phyloP scores from a whole-genome alignment of 306 rosid genomes.

The Castanopsis chinensis region DNA sequence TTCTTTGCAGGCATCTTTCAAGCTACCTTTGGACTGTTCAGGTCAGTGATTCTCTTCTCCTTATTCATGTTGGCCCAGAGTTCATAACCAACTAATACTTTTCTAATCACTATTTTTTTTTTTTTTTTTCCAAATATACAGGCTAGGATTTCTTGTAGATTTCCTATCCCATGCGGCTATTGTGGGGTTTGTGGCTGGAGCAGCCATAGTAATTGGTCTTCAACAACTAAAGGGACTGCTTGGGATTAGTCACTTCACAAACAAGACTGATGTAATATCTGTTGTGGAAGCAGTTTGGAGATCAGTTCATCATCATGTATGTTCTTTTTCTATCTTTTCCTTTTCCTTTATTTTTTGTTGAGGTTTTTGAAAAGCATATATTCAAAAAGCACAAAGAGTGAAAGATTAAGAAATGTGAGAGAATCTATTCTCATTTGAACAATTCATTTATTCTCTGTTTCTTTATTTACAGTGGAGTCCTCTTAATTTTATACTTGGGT shows the following conservation, averaged over 20 bases:
- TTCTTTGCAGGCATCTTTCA: slow-evolving; percentile 86
- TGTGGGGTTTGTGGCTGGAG: slow-evolving; percentile 72
- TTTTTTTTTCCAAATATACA: slow-evolving; percentile 9
- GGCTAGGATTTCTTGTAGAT: slow-evolving; percentile 78
- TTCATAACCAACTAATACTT: background rate
- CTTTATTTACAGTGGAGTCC: slow-evolving; percentile 68
- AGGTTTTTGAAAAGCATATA: background rate
- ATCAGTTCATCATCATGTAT: slow-evolving; percentile 49
- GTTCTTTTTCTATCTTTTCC: background rate
- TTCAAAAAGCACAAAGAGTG: slow-evolving; percentile 5
- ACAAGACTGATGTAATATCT: slow-evolving; percentile 64
- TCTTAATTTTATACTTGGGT: slow-evolving; percentile 57
- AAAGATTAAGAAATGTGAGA: background rate
- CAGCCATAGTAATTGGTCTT: slow-evolving; percentile 77
- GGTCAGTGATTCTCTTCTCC: slow-evolving; percentile 27
- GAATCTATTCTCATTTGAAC: slow-evolving; percentile 18
- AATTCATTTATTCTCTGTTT: background rate
- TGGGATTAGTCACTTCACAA: slow-evolving; percentile 61
- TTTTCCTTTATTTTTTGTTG: background rate
- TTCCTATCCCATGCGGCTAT: slow-evolving; percentile 72
- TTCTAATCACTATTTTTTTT: background rate
- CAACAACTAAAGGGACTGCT: slow-evolving; percentile 75
- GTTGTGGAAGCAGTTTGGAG: slow-evolving; percentile 50
- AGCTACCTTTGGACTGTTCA: slow-evolving; percentile 66
- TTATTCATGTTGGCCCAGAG: background rate